Conservation (phyloP, 176 grass and related monocot genomes). For the Miscanthus lutarioriparius region DNA sequence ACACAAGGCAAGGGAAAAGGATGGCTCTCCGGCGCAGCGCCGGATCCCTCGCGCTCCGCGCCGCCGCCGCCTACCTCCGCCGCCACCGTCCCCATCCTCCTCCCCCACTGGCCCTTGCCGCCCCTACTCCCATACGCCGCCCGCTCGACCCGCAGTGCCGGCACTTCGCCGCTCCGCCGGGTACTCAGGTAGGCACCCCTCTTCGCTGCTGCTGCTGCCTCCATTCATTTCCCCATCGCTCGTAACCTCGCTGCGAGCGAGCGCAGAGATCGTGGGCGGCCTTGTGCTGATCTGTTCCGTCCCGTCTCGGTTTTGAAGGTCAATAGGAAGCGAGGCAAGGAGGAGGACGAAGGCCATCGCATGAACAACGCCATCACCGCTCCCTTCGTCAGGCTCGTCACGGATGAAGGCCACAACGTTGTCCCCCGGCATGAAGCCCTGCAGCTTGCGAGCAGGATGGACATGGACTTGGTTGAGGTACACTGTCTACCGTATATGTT, state of each 20-base stretch:
- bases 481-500: neutral
- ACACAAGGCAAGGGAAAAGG: neutral
- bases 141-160: constrained; percentile 1
- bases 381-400: constrained; percentile 38
- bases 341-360: constrained; percentile 13
- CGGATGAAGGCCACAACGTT: constrained; percentile 35
- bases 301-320: neutral
- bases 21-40: constrained; percentile 41
- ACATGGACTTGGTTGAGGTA: constrained; percentile 56
- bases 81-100: neutral
- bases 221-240: neutral
- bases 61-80: constrained; percentile 25
- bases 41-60: constrained; percentile 25
- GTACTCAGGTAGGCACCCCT: neutral
- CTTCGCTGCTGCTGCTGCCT: neutral
- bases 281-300: neutral
- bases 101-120: neutral
- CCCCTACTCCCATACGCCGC: neutral
- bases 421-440: constrained; percentile 51
- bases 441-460: constrained; percentile 31
- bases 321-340: constrained; percentile 25
- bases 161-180: constrained; percentile 31
- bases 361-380: constrained; percentile 50
- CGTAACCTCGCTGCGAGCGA: neutral
- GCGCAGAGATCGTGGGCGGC: neutral